Conservation (phyloP, 2,329 filamentous ascomycete genomes). For the Stagonosporopsis chrysanthemi region DNA sequence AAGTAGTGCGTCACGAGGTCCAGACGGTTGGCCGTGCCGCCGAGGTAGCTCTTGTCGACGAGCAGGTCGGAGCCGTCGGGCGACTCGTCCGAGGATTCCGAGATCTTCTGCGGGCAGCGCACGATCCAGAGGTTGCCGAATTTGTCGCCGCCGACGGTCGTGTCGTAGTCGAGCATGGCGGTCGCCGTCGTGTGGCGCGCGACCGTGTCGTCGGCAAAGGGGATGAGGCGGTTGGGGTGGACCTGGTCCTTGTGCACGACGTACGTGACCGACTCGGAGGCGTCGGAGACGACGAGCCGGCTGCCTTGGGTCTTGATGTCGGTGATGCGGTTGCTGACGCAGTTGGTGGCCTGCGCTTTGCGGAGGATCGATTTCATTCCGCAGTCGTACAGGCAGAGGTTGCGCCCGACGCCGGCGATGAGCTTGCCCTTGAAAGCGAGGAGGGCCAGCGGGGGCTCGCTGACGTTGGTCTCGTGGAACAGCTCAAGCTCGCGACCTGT, state of each 20-base stretch:
- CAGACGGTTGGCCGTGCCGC: constrained; percentile 84
- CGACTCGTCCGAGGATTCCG: constrained; percentile 89
- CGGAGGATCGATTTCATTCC: constrained; percentile 91
- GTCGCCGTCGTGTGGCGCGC: constrained; percentile 90
- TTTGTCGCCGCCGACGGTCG: constrained; percentile 92
- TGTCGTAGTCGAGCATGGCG: constrained; percentile 97
- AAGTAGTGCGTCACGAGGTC: constrained; percentile 89
- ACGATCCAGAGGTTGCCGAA: constrained; percentile 97
- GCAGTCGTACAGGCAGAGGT: constrained; percentile 87
- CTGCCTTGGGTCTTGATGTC: constrained; percentile 89
- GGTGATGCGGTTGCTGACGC: constrained; percentile 82
- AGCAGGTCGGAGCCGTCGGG: constrained; percentile 89
- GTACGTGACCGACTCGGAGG: constrained; percentile 89
- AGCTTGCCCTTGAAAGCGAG: constrained; percentile 92
- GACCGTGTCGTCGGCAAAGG: constrained; percentile 90
- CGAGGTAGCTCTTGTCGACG: constrained; percentile 88
- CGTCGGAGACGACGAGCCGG: constrained; percentile 89
- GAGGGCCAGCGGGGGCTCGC: constrained; percentile 88
- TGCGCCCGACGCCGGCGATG: constrained; percentile 82
- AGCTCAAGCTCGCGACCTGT: constrained; percentile 90
- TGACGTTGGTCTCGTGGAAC: constrained; percentile 94
- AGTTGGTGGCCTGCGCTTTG: constrained; percentile 80
- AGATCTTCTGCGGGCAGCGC: constrained; percentile 83
- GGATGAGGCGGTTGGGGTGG: constrained; percentile 87
- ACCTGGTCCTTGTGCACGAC: constrained; percentile 83